These are phyloP conservation scores for Phycomyces nitens DNA, from an alignment of 192 early-diverging fungal genomes.

Conservation along the genomic window DNA sequence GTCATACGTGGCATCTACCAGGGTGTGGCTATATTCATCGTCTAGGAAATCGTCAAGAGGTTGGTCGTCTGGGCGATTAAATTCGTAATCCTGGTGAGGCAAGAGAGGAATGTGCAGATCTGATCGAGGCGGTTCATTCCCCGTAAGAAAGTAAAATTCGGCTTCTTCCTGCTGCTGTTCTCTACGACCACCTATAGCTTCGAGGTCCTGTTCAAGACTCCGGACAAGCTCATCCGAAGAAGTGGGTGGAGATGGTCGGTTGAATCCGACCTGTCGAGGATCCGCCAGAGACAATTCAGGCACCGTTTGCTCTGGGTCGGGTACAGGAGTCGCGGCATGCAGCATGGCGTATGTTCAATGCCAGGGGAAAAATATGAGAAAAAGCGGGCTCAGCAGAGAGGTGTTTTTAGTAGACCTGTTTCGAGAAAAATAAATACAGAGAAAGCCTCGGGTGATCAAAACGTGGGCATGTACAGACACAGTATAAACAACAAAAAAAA, in stretches of 20 bases:
- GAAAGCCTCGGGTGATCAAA: too few species aligned
- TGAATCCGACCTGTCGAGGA: background rate
- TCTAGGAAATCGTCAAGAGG: background rate
- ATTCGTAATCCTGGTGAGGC: background rate
- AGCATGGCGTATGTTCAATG: background rate
- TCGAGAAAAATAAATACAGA: too few species aligned
- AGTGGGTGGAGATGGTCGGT: background rate
- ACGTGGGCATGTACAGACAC: too few species aligned
- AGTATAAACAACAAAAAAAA: too few species aligned
- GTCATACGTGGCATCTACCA: constrained; percentile 11
- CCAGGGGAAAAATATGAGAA: too few species aligned
- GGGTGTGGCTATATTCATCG: background rate
- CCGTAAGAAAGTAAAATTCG: background rate
- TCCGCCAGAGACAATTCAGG: background rate
- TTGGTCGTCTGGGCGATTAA: background rate
- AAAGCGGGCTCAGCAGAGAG: too few species aligned
- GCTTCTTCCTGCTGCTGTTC: background rate
- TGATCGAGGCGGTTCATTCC: background rate
- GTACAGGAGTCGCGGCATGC: background rate
- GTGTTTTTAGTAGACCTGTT: too few species aligned
- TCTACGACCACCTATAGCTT: background rate
- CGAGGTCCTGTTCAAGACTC: background rate
- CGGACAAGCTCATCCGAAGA: constrained; percentile 1
- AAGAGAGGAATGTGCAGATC: background rate
- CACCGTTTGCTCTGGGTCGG: background rate